Evolutionary conservation across 495 filamentous ascomycete genomes (phyloP).

Genomic region (Coniosporium apollinis): DNA sequence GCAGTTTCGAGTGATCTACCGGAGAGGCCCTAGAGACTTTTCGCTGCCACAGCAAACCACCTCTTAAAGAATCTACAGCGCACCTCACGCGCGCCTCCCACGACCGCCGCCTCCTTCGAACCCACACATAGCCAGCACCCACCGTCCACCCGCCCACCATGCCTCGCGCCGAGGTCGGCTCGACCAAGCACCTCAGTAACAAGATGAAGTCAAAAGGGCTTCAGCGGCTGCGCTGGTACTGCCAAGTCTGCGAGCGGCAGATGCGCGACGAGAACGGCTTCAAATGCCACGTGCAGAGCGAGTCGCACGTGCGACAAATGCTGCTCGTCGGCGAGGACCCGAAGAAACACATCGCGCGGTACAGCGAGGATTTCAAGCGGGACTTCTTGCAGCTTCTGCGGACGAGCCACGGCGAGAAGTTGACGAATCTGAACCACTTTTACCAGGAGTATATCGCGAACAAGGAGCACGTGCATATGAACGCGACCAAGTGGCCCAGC

Average conservation of each 20-base stretch:
- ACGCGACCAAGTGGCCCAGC: slow-evolving; percentile 69
- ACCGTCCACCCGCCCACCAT: slow-evolving; percentile 35
- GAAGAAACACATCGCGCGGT: slow-evolving; percentile 61
- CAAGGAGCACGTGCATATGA: slow-evolving; percentile 85
- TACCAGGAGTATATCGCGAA: slow-evolving; percentile 76
- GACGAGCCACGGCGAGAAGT: slow-evolving; percentile 74
- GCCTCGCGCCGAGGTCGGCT: slow-evolving; percentile 82
- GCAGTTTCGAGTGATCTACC: no score
- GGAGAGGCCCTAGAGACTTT: no score
- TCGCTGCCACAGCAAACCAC: no score
- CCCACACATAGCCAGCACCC: no score
- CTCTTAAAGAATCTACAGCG: no score
- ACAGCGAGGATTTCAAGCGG: slow-evolving; percentile 54
- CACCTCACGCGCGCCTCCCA: no score
- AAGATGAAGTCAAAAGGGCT: slow-evolving; percentile 82
- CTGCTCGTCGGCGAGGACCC: slow-evolving; percentile 70
- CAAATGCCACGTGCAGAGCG: slow-evolving; percentile 63
- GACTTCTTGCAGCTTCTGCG: slow-evolving; percentile 63
- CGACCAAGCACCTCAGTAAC: slow-evolving; percentile 72
- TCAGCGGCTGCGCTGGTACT: slow-evolving; percentile 75
- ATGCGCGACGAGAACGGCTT: slow-evolving; percentile 57
- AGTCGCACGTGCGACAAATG: slow-evolving; percentile 74
- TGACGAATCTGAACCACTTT: slow-evolving; percentile 71
- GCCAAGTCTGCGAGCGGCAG: slow-evolving; percentile 47
- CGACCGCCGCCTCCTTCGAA: no score